Percentiles rank a stretch among this genome's conserved stretches.
These are phyloP conservation scores for Caryopteris hybrid DNA, from an alignment of 305 asterid species.

Conservation along the genomic window DNA sequence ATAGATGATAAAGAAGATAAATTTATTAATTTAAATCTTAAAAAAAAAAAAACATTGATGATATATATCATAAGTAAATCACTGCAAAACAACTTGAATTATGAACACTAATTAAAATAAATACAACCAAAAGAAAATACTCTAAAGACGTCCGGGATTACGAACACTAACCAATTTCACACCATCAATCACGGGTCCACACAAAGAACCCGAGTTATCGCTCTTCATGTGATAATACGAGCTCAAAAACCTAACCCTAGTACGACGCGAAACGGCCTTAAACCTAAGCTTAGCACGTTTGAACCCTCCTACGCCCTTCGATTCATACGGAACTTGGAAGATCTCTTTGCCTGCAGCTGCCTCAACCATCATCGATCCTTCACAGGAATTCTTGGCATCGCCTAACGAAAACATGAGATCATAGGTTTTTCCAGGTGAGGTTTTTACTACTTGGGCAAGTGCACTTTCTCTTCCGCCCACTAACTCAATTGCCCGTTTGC, in stretches of 20 bases:
- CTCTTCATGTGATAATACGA: slow-evolving; percentile 63
- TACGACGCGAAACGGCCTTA: slow-evolving; percentile 39
- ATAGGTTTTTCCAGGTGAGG: slow-evolving; percentile 43
- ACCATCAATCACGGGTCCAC: slow-evolving; percentile 81
- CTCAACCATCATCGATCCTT: slow-evolving; percentile 79
- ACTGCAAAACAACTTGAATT: background rate
- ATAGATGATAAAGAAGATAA: too few relatives aligned
- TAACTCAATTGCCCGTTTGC: slow-evolving; percentile 62
- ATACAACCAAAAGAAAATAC: background rate
- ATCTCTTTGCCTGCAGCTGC: slow-evolving; percentile 50
- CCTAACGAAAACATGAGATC: slow-evolving; percentile 58
- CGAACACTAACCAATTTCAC: slow-evolving; percentile 48
- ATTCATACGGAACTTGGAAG: slow-evolving; percentile 52
- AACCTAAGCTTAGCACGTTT: slow-evolving; percentile 50
- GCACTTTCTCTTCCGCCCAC: slow-evolving; percentile 83
- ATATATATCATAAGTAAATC: background rate
- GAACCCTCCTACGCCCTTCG: slow-evolving; percentile 61
- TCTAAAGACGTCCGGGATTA: background rate
- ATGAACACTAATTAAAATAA: background rate
- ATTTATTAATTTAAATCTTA: too few relatives aligned
- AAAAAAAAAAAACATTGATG: too few relatives aligned
- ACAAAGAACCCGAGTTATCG: slow-evolving; percentile 68
- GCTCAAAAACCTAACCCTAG: slow-evolving; percentile 75
- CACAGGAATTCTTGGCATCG: slow-evolving; percentile 61
- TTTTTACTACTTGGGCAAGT: slow-evolving; percentile 53